phyloP scores from a whole-genome alignment of 1,284 basidiomycete genomes.

The Vanrija pseudolonga region DNA sequence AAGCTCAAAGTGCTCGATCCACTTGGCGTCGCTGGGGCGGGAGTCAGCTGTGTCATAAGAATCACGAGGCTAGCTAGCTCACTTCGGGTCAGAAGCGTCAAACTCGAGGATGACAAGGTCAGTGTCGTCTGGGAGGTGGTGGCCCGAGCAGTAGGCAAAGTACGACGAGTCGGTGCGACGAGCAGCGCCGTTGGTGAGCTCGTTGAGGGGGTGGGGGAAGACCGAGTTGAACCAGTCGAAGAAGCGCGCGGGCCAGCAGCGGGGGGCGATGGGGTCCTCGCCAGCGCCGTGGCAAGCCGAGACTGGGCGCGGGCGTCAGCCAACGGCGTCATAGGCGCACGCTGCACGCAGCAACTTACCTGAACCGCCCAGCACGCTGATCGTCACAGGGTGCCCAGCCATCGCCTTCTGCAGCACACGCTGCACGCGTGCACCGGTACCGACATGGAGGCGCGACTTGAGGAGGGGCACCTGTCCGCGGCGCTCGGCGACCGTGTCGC shows the following conservation, averaged over 20 bases:
- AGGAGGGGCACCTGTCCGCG: constrained; percentile 71
- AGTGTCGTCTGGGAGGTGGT: constrained; percentile 85
- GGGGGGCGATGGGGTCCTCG: constrained; percentile 76
- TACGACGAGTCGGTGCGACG: constrained; percentile 83
- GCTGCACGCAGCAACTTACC: constrained; percentile 56
- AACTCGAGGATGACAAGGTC: constrained; percentile 92
- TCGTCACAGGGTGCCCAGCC: constrained; percentile 79
- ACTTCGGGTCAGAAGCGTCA: constrained; percentile 81
- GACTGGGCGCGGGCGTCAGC: constrained; percentile 53
- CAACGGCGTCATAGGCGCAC: neutral
- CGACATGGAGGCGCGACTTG: constrained; percentile 73
- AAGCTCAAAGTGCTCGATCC: constrained; percentile 79
- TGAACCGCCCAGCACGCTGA: constrained; percentile 84
- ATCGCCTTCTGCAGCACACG: constrained; percentile 79
- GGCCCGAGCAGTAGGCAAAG: constrained; percentile 84
- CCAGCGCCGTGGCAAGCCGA: constrained; percentile 91
- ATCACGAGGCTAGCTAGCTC: constrained; percentile 39
- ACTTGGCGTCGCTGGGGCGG: constrained; percentile 59
- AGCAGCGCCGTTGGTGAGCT: constrained; percentile 94
- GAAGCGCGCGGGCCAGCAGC: constrained; percentile 85
- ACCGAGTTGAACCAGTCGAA: constrained; percentile 93
- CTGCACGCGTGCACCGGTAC: constrained; percentile 76
- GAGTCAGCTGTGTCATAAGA: neutral
- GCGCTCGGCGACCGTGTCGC: constrained; percentile 69
- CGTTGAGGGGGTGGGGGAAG: constrained; percentile 89